Conservation (phyloP, 441 rosid species). For the Populus trichocarpa region DNA sequence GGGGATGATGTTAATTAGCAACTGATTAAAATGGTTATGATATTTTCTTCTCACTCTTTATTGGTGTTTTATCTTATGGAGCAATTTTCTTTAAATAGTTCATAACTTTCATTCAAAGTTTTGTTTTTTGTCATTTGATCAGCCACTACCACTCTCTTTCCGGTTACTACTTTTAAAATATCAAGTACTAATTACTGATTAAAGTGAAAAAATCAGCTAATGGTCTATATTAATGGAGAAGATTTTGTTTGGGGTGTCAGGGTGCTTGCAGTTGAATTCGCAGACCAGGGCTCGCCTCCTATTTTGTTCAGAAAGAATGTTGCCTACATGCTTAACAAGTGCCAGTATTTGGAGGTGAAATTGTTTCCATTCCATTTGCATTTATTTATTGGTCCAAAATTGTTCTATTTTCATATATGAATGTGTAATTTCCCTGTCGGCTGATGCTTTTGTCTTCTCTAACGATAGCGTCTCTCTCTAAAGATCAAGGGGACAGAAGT, state of each 20-base stretch:
- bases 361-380: not conserved
- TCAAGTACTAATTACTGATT: not conserved
- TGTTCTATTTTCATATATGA: not conserved
- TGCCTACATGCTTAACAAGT: slow-evolving; percentile 35
- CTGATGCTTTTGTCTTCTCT: slow-evolving; percentile 17
- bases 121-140: not conserved
- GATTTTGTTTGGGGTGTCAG: slow-evolving; percentile 19
- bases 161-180: not conserved
- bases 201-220: not conserved
- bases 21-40: too few species aligned
- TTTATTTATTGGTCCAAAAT: not conserved
- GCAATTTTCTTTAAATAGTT: not conserved
- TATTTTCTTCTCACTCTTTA: too few species aligned
- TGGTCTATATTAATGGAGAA: not conserved
- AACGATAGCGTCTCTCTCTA: slow-evolving; percentile 47
- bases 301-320: slow-evolving; percentile 25
- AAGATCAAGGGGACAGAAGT: slow-evolving; percentile 42
- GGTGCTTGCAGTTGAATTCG: slow-evolving; percentile 49
- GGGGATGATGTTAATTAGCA: too few species aligned
- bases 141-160: not conserved
- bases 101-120: not conserved
- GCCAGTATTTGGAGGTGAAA: slow-evolving; percentile 59
- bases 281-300: slow-evolving; percentile 31
- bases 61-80: not conserved
- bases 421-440: not conserved